Conservation (phyloP, 2,329 filamentous ascomycete genomes). For the Hymenoscyphus scutula region DNA sequence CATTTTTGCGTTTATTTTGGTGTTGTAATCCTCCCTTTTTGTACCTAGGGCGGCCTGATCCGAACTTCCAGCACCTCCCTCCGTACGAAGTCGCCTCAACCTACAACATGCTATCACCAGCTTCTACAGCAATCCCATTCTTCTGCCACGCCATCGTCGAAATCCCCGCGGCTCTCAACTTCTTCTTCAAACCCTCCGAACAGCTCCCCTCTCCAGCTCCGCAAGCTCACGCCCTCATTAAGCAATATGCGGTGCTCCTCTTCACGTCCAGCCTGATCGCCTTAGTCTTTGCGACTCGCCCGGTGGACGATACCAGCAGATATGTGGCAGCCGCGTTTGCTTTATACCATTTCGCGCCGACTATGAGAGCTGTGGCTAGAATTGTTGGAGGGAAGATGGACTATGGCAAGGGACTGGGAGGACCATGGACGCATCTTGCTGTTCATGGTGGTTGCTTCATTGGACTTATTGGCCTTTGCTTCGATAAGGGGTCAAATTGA, state of each 20-base stretch:
- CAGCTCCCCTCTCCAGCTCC: slow-evolving; percentile 35
- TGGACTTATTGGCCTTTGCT: not conserved
- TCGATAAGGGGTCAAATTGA: not conserved
- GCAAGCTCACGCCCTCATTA: slow-evolving; percentile 37
- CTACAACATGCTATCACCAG: no score
- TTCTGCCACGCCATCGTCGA: slow-evolving; percentile 39
- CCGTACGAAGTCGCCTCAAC: no score
- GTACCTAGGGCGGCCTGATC: no score
- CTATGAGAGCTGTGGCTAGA: slow-evolving; percentile 30
- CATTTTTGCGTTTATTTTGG: no score
- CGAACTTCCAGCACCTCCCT: not conserved
- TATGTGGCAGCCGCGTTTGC: slow-evolving; percentile 37
- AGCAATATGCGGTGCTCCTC: slow-evolving; percentile 41
- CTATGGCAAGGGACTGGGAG: slow-evolving; percentile 22
- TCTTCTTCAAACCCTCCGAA: slow-evolving; percentile 37
- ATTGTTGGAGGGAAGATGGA: slow-evolving; percentile 14
- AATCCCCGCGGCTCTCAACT: slow-evolving; percentile 38
- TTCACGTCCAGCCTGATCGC: slow-evolving; percentile 38
- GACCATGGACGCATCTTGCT: slow-evolving; percentile 30
- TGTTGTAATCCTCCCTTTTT: no score
- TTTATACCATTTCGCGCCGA: slow-evolving; percentile 38
- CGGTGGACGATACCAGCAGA: slow-evolving; percentile 32
- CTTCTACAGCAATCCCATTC: slow-evolving; percentile 24
- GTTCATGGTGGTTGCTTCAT: slow-evolving; percentile 24
- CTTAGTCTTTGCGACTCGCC: slow-evolving; percentile 32